Percentiles rank a stretch among this genome's conserved stretches.
Conservation (phyloP, 768 basidiomycete genomes). For the Austroboletus eburneus region DNA sequence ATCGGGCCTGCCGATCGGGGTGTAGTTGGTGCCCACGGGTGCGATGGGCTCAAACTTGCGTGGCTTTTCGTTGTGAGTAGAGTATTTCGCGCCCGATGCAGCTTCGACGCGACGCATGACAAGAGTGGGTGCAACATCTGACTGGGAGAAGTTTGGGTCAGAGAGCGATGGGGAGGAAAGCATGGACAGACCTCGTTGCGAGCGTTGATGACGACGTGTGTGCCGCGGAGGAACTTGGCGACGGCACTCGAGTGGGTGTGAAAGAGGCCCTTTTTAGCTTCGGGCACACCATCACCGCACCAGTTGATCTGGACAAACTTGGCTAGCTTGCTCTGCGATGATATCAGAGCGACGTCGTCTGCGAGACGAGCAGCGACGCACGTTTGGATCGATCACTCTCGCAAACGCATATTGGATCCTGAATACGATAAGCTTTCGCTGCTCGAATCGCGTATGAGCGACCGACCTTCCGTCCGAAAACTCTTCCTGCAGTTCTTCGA, state of each 20-base stretch:
- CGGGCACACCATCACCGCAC: constrained; percentile 97
- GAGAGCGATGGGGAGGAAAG: not conserved
- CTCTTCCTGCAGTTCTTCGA: constrained; percentile 90
- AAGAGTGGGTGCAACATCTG: constrained; percentile 71
- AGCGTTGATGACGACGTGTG: constrained; percentile 83
- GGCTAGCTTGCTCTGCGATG: constrained; percentile 63
- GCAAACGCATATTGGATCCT: constrained; percentile 95
- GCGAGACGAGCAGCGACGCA: constrained; percentile 34
- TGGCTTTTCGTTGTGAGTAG: constrained; percentile 71
- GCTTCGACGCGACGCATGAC: constrained; percentile 88
- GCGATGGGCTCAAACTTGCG: constrained; percentile 76
- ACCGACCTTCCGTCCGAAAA: constrained; percentile 88
- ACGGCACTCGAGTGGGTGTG: constrained; percentile 83
- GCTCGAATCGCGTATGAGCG: too few species aligned
- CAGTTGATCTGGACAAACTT: constrained; percentile 97
- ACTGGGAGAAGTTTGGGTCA: constrained; percentile 35
- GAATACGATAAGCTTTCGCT: constrained; percentile 5
- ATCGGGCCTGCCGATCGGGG: constrained; percentile 70
- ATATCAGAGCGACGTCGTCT: not conserved
- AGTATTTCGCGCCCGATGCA: constrained; percentile 88
- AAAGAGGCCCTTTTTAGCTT: constrained; percentile 87
- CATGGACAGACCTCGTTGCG: constrained; percentile 66
- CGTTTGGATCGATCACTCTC: constrained; percentile 81
- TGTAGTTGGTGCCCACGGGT: constrained; percentile 75
- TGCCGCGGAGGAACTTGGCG: constrained; percentile 72